A percentile compares a stretch with the other conserved stretches of the same genome.
These are phyloP conservation scores for Vitis hybrid DNA, from an alignment of 177 flowering plant species.

Conservation along the genomic window DNA sequence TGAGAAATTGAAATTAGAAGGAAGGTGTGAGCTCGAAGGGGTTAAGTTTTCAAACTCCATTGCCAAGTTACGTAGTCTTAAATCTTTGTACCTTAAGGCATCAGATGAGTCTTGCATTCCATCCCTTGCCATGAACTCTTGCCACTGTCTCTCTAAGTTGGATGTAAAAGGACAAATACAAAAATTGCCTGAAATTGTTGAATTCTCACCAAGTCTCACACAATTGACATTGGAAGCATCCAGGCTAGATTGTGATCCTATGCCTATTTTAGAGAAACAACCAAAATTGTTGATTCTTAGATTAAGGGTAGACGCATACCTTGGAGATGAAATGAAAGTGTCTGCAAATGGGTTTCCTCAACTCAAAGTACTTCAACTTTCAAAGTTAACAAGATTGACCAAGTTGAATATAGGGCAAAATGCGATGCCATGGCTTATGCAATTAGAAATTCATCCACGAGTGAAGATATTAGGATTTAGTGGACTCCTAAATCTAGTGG, in stretches of 20 bases:
- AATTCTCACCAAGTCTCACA: slow-evolving; percentile 2
- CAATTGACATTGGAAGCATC: not conserved
- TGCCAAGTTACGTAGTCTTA: too few relatives aligned
- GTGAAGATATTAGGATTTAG: too few relatives aligned
- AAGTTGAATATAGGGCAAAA: not conserved
- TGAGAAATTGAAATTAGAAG: too few relatives aligned
- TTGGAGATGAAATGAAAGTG: not conserved
- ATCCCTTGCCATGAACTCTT: not conserved
- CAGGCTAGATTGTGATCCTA: slow-evolving; percentile 7
- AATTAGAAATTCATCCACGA: too few relatives aligned
- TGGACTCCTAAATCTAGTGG: too few relatives aligned
- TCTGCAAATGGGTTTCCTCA: not conserved
- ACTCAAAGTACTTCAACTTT: not conserved
- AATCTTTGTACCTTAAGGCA: too few relatives aligned
- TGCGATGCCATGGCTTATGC: not conserved
- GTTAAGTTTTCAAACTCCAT: too few relatives aligned
- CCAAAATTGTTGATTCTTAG: not conserved
- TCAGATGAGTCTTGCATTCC: too few relatives aligned
- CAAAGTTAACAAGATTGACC: not conserved
- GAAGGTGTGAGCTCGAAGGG: too few relatives aligned
- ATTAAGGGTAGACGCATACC: not conserved
- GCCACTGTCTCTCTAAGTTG: not conserved
- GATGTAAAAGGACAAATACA: not conserved
- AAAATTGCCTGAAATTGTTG: not conserved
- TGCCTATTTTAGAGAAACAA: slow-evolving; percentile 10